Conservation (phyloP, 768 basidiomycete species). For the Trametes cinnabarina region DNA sequence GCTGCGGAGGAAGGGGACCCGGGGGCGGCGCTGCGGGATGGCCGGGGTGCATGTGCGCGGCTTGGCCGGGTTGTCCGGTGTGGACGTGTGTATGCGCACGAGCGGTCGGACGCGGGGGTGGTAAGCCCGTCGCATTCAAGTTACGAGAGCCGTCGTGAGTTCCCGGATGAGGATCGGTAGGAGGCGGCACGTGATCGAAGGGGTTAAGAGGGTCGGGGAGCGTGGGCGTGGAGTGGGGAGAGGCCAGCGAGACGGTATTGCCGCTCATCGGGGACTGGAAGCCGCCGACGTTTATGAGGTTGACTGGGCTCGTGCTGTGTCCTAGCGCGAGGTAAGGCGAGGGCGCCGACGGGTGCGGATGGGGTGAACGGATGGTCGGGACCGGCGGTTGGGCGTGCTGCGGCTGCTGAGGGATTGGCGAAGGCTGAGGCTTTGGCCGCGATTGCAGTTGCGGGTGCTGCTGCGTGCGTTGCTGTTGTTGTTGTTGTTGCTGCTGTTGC, state of each 20-base stretch:
- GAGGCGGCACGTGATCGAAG: conserved; percentile 11
- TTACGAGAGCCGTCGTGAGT: conserved; percentile 17
- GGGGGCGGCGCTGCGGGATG: conserved; percentile 5
- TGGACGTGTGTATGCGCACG: conserved; percentile 6
- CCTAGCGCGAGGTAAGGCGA: conserved; percentile 23
- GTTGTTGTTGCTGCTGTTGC: conserved; percentile 10
- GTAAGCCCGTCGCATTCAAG: conserved; percentile 19
- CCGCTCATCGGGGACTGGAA: conserved; percentile 32
- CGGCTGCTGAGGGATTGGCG: conserved; percentile 20
- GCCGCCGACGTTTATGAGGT: conserved; percentile 30
- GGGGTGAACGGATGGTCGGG: conserved; percentile 20
- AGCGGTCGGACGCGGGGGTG: conserved; percentile 22
- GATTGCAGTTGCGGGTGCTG: conserved; percentile 10
- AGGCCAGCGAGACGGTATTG: conserved; percentile 21
- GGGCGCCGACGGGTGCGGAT: conserved; percentile 28
- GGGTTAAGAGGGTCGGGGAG: conserved; percentile 20
- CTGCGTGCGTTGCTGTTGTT: neutral
- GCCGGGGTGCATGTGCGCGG: conserved; percentile 6
- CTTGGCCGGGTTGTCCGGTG: conserved; percentile 1
- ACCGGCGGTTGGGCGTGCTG: conserved; percentile 23
- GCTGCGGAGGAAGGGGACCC: conserved; percentile 7
- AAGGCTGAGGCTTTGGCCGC: conserved; percentile 11
- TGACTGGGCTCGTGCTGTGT: conserved; percentile 23
- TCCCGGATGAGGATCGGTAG: conserved; percentile 15
- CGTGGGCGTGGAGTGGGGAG: conserved; percentile 18